phyloP scores from a whole-genome alignment of 805 yeast genomes.

The Debaryomyces hansenii region DNA sequence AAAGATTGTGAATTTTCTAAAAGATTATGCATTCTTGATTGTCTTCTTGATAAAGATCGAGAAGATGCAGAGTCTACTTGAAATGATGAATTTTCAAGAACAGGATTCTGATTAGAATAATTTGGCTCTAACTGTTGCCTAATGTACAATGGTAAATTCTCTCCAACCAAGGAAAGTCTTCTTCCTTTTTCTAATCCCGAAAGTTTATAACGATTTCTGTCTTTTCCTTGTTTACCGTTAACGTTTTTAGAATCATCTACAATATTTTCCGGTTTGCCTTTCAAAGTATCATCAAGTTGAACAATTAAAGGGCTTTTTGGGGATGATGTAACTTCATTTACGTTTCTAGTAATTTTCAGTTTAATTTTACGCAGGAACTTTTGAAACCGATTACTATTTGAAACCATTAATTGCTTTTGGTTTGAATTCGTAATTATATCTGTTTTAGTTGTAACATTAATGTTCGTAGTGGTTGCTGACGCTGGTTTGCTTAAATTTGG shows the following conservation, averaged over 20 bases:
- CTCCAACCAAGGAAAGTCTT: slow-evolving; percentile 36
- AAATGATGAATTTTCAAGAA: background rate
- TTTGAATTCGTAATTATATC: slow-evolving; percentile 10
- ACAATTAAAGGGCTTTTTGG: background rate
- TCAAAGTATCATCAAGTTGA: background rate
- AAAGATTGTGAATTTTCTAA: slow-evolving; percentile 37
- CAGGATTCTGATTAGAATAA: no score
- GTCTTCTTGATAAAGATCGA: slow-evolving; percentile 8
- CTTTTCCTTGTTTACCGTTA: background rate
- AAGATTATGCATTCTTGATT: slow-evolving; percentile 30
- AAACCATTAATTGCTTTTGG: background rate
- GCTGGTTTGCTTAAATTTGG: slow-evolving; percentile 29
- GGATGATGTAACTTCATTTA: background rate
- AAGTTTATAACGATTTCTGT: background rate
- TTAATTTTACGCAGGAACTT: slow-evolving; percentile 14
- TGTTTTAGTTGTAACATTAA: slow-evolving; percentile 34
- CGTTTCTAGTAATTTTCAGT: slow-evolving; percentile 6
- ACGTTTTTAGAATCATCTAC: background rate
- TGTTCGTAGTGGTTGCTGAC: slow-evolving; percentile 26
- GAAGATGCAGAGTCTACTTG: background rate
- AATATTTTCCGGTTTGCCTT: background rate
- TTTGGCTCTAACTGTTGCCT: slow-evolving; percentile 18
- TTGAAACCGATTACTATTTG: slow-evolving; percentile 9
- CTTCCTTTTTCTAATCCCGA: slow-evolving; percentile 9
- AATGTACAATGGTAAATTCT: slow-evolving; percentile 36